Evolutionary conservation across 1,139 yeast species (phyloP), one percentile per base, ranked within the genome.

Genomic region (Yamadazyma dendronema): DNA sequence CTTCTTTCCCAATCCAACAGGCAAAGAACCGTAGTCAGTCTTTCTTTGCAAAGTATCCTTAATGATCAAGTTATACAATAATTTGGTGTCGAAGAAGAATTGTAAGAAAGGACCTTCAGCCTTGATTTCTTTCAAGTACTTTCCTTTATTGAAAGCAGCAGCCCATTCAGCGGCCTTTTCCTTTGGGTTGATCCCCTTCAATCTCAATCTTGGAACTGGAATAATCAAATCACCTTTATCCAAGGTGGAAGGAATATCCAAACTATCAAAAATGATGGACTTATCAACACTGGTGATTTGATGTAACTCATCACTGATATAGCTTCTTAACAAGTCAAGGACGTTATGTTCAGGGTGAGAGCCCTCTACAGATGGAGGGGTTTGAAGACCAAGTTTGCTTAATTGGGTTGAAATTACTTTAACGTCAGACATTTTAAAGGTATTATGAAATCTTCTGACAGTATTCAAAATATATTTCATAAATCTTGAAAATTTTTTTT

Each of bases 101-200:
- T 92, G 97, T 56, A 94, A 72, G 56, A 94, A 92, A 36, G 90
- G 86, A 43, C 97, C 97, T 59, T 85, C 86, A 28, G 95, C 86
- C 49, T 73, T 79, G 47, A 88, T 92, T 44, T 78, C 78, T 28
- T 72, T 65, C 48, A 92, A 67, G 58, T 73, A 85, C 40, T 81
- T 75, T 30, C 88, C 89, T 48, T 75, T 70, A 47, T 82, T 79
- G 58, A 84, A 81, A 36, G 72, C 69, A 42, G 62, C 73, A 22
- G 96, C 84, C 88, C 96, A 84, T 57, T 90, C 87, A 36, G 63
- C 62, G 22, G 98, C 97, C 52, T 89, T 72, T 41, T 81, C 88
- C 59, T 84, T 84, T 37, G 95, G 94, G 49, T 85, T 84, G 36
- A 79, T 70, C 32, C 95, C 96, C 67, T 90, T 89, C 50, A 89